Evolutionary conservation across 306 rosid genomes (phyloP), one percentile per base, ranked within the genome.

Genomic region (Gastrolobium villosum): DNA sequence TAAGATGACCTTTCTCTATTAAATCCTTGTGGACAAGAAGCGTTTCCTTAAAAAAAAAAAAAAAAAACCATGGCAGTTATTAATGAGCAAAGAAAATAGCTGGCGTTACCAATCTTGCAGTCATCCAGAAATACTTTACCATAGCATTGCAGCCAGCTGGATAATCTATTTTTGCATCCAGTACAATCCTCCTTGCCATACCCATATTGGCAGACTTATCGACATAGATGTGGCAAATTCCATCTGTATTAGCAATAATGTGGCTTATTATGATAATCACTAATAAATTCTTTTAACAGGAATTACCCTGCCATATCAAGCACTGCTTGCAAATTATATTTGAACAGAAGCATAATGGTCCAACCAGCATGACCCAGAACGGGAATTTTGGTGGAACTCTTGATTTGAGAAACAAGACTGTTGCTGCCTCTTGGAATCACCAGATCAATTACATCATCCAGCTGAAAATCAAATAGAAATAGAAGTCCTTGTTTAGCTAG

Each of bases 331-430:
- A 73, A 43, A 52, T 35, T 70, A 20, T 20, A 20, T 20, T 20
- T 20, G 26, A 20, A 20, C 26, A 20, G 0, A 74, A 44, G 75
- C 61, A 56, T 54, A 66, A 76, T 74, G 56, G 56, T 73, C 88
- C 91, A 75, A 95, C 99, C 99, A 77, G 99, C 98, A 78, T 95
- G 99, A 70, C 99, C 99, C 44, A 96, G 91, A 79, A 96, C 99
- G 46, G 99, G 98, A 84, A 96, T 96, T 49, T 49, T 49, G 0
- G 54, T 49, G 54, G 54, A 49, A 49, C 54, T 49, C 54, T 49
- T 49, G 54, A 49, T 49, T 20, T 49, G 54, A 49, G 54, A 13
- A 4, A 49, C 54, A 49, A 49, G 54, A 11, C 13, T 49, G 6
- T 49, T 49, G 54, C 54, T 49, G 54, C 54, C 54, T 49, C 54